phyloP scores from a whole-genome alignment of 140 eudicot genomes.

The Anethum foeniculum region DNA sequence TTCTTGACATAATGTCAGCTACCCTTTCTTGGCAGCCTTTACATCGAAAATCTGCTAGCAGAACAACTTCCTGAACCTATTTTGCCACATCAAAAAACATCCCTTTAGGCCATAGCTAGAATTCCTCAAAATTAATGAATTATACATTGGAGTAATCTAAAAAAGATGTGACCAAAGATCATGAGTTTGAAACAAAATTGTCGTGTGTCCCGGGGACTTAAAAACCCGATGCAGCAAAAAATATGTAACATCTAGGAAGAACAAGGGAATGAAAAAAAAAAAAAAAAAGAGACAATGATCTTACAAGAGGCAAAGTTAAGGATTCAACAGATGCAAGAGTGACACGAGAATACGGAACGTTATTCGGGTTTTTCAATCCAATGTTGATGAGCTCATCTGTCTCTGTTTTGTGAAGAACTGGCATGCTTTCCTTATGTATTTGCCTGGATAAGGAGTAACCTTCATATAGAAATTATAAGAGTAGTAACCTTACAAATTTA shows the following conservation, averaged over 20 bases:
- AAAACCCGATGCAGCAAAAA: too few relatives aligned
- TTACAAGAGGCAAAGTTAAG: slow-evolving; percentile 57
- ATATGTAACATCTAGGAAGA: too few relatives aligned
- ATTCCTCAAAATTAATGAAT: too few relatives aligned
- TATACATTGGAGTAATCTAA: too few relatives aligned
- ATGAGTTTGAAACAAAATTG: too few relatives aligned
- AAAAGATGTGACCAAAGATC: too few relatives aligned
- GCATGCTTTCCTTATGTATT: slow-evolving; percentile 25
- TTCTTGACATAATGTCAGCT: slow-evolving; percentile 50
- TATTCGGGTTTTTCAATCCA: not conserved
- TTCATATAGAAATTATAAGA: not conserved
- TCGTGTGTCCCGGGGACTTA: too few relatives aligned
- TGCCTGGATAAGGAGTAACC: not conserved
- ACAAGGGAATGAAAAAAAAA: not conserved
- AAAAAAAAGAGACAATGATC: slow-evolving; percentile 7
- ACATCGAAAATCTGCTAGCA: slow-evolving; percentile 66
- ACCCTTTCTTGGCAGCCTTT: slow-evolving; percentile 58
- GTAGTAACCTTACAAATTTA: not conserved
- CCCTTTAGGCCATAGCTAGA: too few relatives aligned
- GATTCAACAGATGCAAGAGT: slow-evolving; percentile 77
- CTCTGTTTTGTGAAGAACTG: slow-evolving; percentile 16
- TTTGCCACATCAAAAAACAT: not conserved
- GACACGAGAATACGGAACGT: slow-evolving; percentile 9
- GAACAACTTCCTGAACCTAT: slow-evolving; percentile 78
- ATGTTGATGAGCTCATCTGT: slow-evolving; percentile 5